phyloP scores from a whole-genome alignment of 1,284 basidiomycete species.

The Phellinidium pouzarii region DNA sequence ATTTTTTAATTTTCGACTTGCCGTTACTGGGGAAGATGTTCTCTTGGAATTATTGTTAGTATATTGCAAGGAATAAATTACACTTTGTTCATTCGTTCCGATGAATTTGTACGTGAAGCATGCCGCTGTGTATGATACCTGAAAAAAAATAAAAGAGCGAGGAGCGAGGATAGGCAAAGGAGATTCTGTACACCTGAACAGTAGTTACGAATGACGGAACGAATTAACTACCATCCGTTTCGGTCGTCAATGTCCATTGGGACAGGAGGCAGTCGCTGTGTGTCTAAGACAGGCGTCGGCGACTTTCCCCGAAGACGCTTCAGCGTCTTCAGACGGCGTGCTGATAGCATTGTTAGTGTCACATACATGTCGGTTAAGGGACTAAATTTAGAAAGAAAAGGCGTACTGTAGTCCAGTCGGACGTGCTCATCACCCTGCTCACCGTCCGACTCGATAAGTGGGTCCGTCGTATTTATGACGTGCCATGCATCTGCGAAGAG shows the following conservation, averaged over 20 bases:
- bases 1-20: background rate
- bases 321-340: conserved; percentile 43
- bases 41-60: conserved; percentile 9
- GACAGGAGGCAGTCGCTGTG: conserved; percentile 23
- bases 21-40: conserved; percentile 2
- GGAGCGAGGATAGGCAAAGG: background rate
- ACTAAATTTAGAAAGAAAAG: conserved; percentile 2
- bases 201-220: background rate
- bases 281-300: conserved; percentile 29
- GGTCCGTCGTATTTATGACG: conserved; percentile 51
- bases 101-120: background rate
- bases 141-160: too few relatives aligned
- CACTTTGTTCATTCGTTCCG: conserved; percentile 12
- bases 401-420: conserved; percentile 57
- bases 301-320: conserved; percentile 37
- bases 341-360: conserved; percentile 32
- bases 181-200: background rate
- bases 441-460: conserved; percentile 65
- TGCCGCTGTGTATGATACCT: background rate
- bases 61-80: conserved; percentile 14
- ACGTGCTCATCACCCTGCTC: conserved; percentile 58
- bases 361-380: conserved; percentile 7
- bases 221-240: background rate
- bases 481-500: conserved; percentile 59
- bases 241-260: conserved; percentile 12